Evolutionary conservation across 192 early-diverging fungal species (phyloP).

Genomic region (Umbelopsis vinacea): DNA sequence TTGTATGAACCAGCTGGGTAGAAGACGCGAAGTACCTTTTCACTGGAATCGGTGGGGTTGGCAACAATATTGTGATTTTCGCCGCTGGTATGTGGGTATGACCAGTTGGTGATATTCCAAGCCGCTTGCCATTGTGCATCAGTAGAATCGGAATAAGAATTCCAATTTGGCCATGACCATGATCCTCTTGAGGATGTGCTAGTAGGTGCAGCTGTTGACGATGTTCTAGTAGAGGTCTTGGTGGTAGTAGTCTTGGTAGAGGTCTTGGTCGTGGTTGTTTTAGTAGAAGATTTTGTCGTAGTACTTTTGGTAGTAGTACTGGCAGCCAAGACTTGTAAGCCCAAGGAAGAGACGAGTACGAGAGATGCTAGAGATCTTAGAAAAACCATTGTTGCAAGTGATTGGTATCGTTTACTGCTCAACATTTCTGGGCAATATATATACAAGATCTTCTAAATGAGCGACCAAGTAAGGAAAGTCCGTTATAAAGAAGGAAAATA

Average conservation of each 20-base stretch:
- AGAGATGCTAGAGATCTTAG: background rate
- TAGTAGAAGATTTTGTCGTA: background rate
- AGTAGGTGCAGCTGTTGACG: background rate
- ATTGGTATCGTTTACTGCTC: background rate
- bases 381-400: background rate
- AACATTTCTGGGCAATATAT: background rate
- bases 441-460: too few species aligned
- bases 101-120: conserved; percentile 1
- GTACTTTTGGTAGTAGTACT: background rate
- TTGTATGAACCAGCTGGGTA: conserved; percentile 36
- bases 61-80: background rate
- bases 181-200: background rate
- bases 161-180: background rate
- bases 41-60: background rate
- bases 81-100: background rate
- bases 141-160: background rate
- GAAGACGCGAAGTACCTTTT: conserved; percentile 29
- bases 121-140: background rate
- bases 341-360: background rate
- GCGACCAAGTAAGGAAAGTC: too few species aligned
- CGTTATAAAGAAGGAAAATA: too few species aligned
- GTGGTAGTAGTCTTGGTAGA: background rate
- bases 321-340: background rate
- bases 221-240: conserved; percentile 1
- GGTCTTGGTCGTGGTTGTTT: background rate